phyloP scores from a whole-genome alignment of 139 green algal species.

The Monoraphidium neglectum region DNA sequence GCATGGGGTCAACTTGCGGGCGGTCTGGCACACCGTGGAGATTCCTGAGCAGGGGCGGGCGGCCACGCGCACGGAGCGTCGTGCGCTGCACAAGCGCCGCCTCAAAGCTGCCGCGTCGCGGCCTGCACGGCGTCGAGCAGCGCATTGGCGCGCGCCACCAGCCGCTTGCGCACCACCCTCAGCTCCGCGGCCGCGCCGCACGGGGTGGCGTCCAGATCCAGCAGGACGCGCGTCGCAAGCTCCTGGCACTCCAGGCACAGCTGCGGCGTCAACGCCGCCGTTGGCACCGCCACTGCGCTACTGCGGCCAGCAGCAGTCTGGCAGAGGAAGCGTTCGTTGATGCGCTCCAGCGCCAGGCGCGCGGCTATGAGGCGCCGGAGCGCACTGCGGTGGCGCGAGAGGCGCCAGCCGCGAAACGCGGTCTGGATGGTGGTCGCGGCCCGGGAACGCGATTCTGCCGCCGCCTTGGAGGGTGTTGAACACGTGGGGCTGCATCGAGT shows the following conservation, averaged over 20 bases:
- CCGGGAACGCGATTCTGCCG: neutral
- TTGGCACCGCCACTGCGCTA: neutral
- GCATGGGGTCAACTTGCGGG: too few species aligned
- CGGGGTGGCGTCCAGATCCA: constrained; percentile 32
- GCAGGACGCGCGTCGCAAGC: constrained; percentile 39
- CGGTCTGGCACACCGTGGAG: too few species aligned
- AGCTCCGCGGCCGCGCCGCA: constrained; percentile 36
- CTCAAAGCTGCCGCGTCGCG: too few species aligned
- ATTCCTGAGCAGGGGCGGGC: too few species aligned
- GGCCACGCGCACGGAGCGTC: too few species aligned
- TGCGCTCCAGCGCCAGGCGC: neutral
- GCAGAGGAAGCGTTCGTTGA: neutral
- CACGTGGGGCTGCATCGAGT: neutral
- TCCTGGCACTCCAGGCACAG: constrained; percentile 47
- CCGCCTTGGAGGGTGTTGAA: neutral
- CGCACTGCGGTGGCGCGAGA: constrained; percentile 11
- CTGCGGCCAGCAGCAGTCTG: neutral
- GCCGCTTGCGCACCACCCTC: constrained; percentile 33
- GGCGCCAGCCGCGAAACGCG: constrained; percentile 20
- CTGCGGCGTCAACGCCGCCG: constrained; percentile 15
- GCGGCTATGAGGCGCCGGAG: neutral
- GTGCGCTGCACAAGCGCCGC: too few species aligned
- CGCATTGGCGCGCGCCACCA: constrained; percentile 24
- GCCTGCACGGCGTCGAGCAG: constrained; percentile 38
- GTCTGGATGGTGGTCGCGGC: constrained; percentile 29